Evolutionary conservation across 2,329 filamentous ascomycete species (phyloP), one percentile per base, ranked within the genome.

Genomic region (Huntiella bhutanensis): DNA sequence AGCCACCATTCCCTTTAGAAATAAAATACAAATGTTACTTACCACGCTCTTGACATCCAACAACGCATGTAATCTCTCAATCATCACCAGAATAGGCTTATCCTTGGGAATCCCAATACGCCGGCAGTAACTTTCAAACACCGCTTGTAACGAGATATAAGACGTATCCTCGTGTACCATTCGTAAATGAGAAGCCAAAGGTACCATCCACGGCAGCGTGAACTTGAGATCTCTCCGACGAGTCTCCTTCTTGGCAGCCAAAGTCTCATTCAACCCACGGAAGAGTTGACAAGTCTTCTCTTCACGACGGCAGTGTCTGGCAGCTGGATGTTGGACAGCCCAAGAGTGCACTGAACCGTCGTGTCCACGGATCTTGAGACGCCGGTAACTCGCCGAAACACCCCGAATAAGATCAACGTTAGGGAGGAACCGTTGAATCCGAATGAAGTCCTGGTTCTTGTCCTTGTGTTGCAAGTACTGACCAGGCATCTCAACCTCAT

Each of bases 401-500:
- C 81, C 84, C 47, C 91, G 80, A 37, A 98, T 83, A 45, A 96
- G 71, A 55, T 98, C 88, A 15, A 99, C 86, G 53, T 91, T 83
- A 7, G 92, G 87, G 55, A 98, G 64, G 73, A 98, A 98, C 17
- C 88, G 81, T 60, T 98, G 92, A 53, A 98, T 96, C 40, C 87
- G 81, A 53, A 98, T 80, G 59, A 99, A 98, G 60, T 98, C 91
- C 55, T 93, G 86, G 60, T 98, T 98, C 73, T 96, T 98, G 57
- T 99, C 92, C 61, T 91, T 92, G 64, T 95, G 91, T 58, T 93
- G 80, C 52, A 95, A 67, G 60, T 99, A 99, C 59, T 99, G 91
- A 0, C 91, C 91, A 3, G 92, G 92, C 33, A 99, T 77, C 62
- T 99, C 91, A 10, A 99, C 88, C 56, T 98, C 92, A 57, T 99